phyloP scores from a whole-genome alignment of 176 grass and related monocot genomes.

The Tuctoria greenei region DNA sequence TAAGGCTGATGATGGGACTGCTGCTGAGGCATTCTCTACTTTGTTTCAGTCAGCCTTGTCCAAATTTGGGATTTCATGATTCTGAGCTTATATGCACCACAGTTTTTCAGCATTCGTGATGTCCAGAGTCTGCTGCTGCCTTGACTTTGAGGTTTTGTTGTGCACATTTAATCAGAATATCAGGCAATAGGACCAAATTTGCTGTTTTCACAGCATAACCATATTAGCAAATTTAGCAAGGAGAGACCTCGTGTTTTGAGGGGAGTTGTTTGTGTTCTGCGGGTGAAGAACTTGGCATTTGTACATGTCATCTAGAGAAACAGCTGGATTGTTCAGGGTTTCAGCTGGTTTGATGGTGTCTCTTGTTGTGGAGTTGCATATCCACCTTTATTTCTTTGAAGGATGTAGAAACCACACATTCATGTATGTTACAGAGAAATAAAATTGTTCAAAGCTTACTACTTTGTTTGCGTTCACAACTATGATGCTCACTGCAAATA shows the following conservation, averaged over 20 bases:
- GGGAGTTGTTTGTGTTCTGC: neutral
- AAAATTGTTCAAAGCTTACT: slow-evolving; percentile 23
- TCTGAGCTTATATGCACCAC: neutral
- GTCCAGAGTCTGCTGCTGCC: neutral
- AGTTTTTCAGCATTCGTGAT: neutral
- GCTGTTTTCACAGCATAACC: neutral
- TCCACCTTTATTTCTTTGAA: neutral
- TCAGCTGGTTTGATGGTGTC: neutral
- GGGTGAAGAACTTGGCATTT: slow-evolving; percentile 7
- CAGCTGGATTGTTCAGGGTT: slow-evolving; percentile 2
- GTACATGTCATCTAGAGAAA: slow-evolving; percentile 31
- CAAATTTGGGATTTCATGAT: slow-evolving; percentile 68
- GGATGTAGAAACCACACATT: slow-evolving; percentile 13
- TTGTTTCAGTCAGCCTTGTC: slow-evolving; percentile 75
- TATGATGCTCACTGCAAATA: neutral
- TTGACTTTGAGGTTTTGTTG: neutral
- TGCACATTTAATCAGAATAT: slow-evolving; percentile 5
- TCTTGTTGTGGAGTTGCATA: neutral
- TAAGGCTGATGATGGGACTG: slow-evolving; percentile 76
- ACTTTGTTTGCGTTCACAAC: neutral
- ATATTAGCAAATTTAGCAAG: neutral
- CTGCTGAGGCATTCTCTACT: slow-evolving; percentile 64
- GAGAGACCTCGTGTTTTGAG: slow-evolving; percentile 10
- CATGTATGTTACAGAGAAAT: slow-evolving; percentile 44
- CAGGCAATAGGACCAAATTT: slow-evolving; percentile 1